Base-by-base conservation (phyloP, 768 basidiomycete species). In the Phlegmacium glaucopus region DNA sequence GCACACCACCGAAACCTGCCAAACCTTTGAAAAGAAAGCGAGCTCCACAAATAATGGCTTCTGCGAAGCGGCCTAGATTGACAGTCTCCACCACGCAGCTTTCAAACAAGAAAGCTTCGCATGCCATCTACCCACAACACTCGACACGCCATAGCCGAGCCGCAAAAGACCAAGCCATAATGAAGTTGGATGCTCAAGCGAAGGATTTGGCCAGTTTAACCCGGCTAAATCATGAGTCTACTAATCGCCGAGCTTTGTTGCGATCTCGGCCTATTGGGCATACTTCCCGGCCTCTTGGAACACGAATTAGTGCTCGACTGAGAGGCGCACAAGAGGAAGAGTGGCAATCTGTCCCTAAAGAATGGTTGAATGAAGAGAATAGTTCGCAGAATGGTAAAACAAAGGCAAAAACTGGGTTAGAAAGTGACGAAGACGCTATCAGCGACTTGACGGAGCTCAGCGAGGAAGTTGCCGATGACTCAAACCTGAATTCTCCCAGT, bases 341-440 rank as follows among this genome's bases (percentile, higher is more conserved):
- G 55, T 92, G 89, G 90, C 87, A 92, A 64, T 72, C 78, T 47
- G 76, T 92, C 18, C 90, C 90, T 0, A 76, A 83, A 8, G 88
- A 88, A 57, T 91, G 88, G 89, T 58, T 85, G 49, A 59, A 73
- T 34, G 61, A 61, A 38, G 50, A 40, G 2, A 34, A 57, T 32
- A 34, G 54, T 38, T 40, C 48, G 17, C 42, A 50, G 45, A 27
- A 18, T 46, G 50, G 35, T 45, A 12, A 57, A 51, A 49, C 34
- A 53, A 52, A 44, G 25, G 18, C 13, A 37, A 78, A 77, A 59
- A 80, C 80, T 4, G 82, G 85, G 6, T 59, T 86, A 47, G 83
- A 83, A 62, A 78, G 75, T 43, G 86, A 84, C 47, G 68, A 67
- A 27, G 80, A 78, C 27, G 76, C 75, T n/a, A 63, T 80, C 47